Percentiles rank a stretch among this genome's conserved stretches.
These are phyloP conservation scores for Citrus cavaleriei DNA, from an alignment of 345 rosid species.

Conservation along the genomic window DNA sequence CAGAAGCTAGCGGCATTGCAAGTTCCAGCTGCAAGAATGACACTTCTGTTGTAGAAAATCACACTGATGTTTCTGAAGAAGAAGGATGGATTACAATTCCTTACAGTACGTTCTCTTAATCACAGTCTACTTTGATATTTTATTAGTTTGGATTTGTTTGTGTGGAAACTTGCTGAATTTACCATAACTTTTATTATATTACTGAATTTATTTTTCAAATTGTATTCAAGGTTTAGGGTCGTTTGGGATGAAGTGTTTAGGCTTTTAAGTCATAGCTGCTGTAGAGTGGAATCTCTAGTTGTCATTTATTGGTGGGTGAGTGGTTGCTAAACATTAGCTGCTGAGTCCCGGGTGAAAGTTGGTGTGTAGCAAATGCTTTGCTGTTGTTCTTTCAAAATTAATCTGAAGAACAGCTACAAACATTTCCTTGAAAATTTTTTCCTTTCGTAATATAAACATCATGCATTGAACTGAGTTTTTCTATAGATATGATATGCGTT, in stretches of 20 bases:
- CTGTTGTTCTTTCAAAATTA: background rate
- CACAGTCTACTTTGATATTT: background rate
- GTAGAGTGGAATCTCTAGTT: background rate
- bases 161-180: background rate
- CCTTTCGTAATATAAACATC: background rate
- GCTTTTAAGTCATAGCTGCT: background rate
- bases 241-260: background rate
- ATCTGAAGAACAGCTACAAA: background rate
- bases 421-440: background rate
- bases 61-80: conserved; percentile 75
- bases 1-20: conserved; percentile 28
- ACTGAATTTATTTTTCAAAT: background rate
- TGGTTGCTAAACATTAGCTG: background rate
- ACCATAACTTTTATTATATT: background rate
- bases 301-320: background rate
- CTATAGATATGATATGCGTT: background rate
- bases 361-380: background rate
- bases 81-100: conserved; percentile 96
- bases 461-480: background rate
- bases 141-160: background rate
- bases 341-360: background rate
- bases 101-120: conserved; percentile 40
- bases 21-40: conserved; percentile 29
- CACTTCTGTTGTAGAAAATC: conserved; percentile 37
- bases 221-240: background rate